These are phyloP conservation scores for Physocladia obscura DNA, from an alignment of 192 early-diverging fungal genomes.

Conservation along the genomic window DNA sequence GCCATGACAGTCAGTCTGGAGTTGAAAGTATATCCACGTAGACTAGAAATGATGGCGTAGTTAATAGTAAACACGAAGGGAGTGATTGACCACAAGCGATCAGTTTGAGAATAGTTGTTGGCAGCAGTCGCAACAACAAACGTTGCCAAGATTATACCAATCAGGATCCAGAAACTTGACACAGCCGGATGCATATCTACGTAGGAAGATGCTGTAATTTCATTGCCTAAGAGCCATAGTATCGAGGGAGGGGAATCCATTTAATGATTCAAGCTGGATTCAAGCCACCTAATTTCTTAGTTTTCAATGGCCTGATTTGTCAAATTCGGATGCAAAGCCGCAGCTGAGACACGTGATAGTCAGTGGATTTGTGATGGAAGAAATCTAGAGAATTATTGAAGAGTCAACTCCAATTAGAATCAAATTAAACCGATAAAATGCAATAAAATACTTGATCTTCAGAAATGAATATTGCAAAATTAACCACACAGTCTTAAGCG, in stretches of 20 bases:
- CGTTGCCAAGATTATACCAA: neutral
- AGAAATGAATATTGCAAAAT: no score
- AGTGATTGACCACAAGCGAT: conserved; percentile 75
- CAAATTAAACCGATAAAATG: no score
- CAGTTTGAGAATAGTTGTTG: conserved; percentile 48
- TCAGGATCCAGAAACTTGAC: neutral
- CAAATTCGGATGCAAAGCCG: no score
- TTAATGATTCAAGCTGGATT: no score
- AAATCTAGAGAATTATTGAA: no score
- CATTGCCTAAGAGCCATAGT: neutral
- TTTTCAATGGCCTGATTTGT: no score
- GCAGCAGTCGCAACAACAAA: conserved; percentile 13
- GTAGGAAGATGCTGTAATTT: neutral
- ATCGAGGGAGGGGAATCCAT: conserved; percentile 8
- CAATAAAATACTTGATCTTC: no score
- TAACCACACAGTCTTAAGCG: no score
- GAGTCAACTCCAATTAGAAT: no score
- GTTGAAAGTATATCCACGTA: conserved; percentile 29
- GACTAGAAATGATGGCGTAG: conserved; percentile 37
- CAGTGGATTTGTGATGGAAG: no score
- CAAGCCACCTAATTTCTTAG: no score
- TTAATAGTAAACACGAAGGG: conserved; percentile 65
- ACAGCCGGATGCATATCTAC: conserved; percentile 5
- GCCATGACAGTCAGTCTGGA: conserved; percentile 42
- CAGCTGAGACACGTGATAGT: no score